Conservation (phyloP, 257 asterid species). For the Solanum lignicaule region DNA sequence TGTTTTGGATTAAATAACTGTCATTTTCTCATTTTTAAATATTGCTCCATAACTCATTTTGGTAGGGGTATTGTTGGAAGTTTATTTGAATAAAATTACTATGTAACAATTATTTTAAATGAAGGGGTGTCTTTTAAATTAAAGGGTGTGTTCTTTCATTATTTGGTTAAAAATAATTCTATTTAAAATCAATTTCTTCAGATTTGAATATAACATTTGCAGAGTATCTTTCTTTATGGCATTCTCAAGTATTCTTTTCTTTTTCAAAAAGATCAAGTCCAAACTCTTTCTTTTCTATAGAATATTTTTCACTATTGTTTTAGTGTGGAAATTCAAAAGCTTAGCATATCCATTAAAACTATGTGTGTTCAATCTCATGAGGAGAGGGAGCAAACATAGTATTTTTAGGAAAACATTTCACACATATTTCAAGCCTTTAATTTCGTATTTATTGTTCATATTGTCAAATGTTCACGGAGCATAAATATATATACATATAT, state of each 20-base stretch:
- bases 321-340: neutral
- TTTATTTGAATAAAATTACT: too few relatives aligned
- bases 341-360: too few relatives aligned
- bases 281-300: neutral
- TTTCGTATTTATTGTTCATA: too few relatives aligned
- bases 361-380: too few relatives aligned
- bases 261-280: too few relatives aligned
- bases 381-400: too few relatives aligned
- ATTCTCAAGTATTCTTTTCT: neutral
- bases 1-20: neutral
- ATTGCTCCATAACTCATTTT: too few relatives aligned
- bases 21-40: neutral
- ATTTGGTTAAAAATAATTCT: neutral
- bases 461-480: neutral
- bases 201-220: neutral
- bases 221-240: neutral
- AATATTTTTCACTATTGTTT: neutral
- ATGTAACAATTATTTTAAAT: too few relatives aligned
- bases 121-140: neutral
- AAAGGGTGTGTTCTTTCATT: neutral
- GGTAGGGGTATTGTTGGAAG: too few relatives aligned
- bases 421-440: neutral
- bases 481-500: too few relatives aligned
- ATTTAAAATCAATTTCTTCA: too few relatives aligned
- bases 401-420: too few relatives aligned